These are phyloP conservation scores for Scutellaria barbata DNA, from an alignment of 257 asterid species.

Conservation along the genomic window DNA sequence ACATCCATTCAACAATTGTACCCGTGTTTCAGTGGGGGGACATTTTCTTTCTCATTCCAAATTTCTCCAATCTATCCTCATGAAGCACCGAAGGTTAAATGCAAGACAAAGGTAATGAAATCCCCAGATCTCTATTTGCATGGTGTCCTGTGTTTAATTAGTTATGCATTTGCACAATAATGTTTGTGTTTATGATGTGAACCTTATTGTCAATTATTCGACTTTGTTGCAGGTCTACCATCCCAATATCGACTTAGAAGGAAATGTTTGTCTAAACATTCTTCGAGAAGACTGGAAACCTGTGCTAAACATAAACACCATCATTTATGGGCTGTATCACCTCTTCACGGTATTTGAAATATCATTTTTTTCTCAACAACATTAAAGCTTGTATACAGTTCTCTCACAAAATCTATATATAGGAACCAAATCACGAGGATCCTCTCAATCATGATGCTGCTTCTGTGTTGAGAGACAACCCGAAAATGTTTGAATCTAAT, in stretches of 20 bases:
- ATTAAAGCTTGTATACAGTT: background rate
- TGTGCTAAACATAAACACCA: slow-evolving; percentile 87
- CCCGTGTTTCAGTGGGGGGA: slow-evolving; percentile 65
- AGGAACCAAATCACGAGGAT: slow-evolving; percentile 98
- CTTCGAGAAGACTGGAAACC: slow-evolving; percentile 99
- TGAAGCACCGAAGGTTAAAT: slow-evolving; percentile 98
- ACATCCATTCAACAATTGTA: slow-evolving; percentile 24
- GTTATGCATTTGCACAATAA: background rate
- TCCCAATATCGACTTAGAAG: slow-evolving; percentile 95
- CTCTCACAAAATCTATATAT: slow-evolving; percentile 36
- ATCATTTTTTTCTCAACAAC: background rate
- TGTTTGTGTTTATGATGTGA: background rate
- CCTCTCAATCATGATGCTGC: slow-evolving; percentile 98
- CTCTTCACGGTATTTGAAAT: slow-evolving; percentile 76
- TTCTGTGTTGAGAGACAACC: slow-evolving; percentile 84
- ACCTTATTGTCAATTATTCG: slow-evolving; percentile 2
- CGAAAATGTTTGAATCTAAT: slow-evolving; percentile 80
- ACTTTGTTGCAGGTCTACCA: slow-evolving; percentile 74
- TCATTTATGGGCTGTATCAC: slow-evolving; percentile 87
- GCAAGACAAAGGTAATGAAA: slow-evolving; percentile 89
- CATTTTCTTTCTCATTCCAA: slow-evolving; percentile 84
- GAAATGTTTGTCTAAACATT: slow-evolving; percentile 96
- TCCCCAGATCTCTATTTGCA: background rate
- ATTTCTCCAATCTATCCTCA: slow-evolving; percentile 95
- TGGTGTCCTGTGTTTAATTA: slow-evolving; percentile 2